phyloP scores from a whole-genome alignment of 106 monocot genomes.

The Apostasia ramifera region DNA sequence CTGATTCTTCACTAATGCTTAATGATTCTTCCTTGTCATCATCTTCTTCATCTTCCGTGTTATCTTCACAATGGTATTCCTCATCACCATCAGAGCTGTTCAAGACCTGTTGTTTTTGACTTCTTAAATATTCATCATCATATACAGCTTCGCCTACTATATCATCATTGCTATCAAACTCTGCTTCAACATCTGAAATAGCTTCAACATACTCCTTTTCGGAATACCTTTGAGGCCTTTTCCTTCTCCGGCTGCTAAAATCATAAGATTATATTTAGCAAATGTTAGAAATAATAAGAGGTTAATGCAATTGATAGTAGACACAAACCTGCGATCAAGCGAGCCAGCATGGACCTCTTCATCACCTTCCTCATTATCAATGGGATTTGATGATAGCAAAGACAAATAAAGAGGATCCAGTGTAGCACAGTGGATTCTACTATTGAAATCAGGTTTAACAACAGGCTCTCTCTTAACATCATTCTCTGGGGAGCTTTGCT shows the following conservation, averaged over 20 bases:
- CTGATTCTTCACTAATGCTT: slow-evolving; percentile 54
- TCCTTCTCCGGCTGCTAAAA: slow-evolving; percentile 55
- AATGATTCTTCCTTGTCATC: slow-evolving; percentile 70
- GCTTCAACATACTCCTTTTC: slow-evolving; percentile 75
- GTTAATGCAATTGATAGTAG: background rate
- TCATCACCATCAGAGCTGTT: slow-evolving; percentile 80
- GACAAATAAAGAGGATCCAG: slow-evolving; percentile 20
- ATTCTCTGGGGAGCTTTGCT: slow-evolving; percentile 56
- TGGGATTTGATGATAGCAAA: slow-evolving; percentile 36
- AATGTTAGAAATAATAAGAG: too few species aligned
- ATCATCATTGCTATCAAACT: slow-evolving; percentile 84
- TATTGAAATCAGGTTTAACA: slow-evolving; percentile 53
- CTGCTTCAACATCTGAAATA: slow-evolving; percentile 54
- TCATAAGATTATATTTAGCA: too few species aligned
- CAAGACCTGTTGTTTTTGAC: slow-evolving; percentile 45
- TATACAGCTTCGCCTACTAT: slow-evolving; percentile 96
- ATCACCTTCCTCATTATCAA: slow-evolving; percentile 52
- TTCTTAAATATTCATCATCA: slow-evolving; percentile 85
- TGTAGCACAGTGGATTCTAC: slow-evolving; percentile 45
- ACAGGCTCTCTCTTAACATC: slow-evolving; percentile 37
- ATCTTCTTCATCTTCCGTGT: slow-evolving; percentile 47
- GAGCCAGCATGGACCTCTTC: slow-evolving; percentile 27
- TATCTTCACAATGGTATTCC: slow-evolving; percentile 58
- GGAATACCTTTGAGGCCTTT: slow-evolving; percentile 78
- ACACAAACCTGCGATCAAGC: slow-evolving; percentile 70